Percentiles rank a stretch among this genome's conserved stretches.
Conservation (phyloP, 331 rosid genomes). For the Cucumis variabilis region DNA sequence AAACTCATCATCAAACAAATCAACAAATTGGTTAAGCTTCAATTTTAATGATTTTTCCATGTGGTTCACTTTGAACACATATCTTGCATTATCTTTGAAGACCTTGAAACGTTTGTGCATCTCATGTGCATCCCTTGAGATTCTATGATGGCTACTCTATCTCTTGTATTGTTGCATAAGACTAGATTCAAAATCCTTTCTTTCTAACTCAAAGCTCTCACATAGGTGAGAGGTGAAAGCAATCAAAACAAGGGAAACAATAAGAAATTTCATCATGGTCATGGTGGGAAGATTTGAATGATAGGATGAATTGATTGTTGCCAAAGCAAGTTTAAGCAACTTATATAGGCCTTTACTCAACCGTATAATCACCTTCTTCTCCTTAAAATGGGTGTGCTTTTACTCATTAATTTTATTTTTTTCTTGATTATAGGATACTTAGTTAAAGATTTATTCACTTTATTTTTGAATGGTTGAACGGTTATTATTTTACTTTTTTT, state of each 20-base stretch:
- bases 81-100: conserved; percentile 70
- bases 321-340: too few species aligned
- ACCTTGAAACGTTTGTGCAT: conserved; percentile 78
- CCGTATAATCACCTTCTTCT: too few species aligned
- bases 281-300: too few species aligned
- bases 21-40: conserved; percentile 79
- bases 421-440: too few species aligned
- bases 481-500: too few species aligned
- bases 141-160: conserved; percentile 85
- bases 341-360: too few species aligned
- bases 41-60: conserved; percentile 82
- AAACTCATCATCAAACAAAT: conserved; percentile 84
- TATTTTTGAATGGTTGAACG: too few species aligned
- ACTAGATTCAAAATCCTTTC: conserved; percentile 58
- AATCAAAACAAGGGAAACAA: conserved; percentile 42
- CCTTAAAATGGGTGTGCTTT: too few species aligned
- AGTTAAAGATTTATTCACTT: too few species aligned
- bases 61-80: conserved; percentile 69
- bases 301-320: too few species aligned
- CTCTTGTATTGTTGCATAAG: conserved; percentile 73
- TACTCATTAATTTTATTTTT: too few species aligned
- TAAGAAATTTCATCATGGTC: too few species aligned
- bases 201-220: conserved; percentile 60
- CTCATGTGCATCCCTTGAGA: conserved; percentile 58
- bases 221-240: conserved; percentile 45